phyloP scores from a whole-genome alignment of 2,329 filamentous ascomycete genomes.

The Cercospora sp. region DNA sequence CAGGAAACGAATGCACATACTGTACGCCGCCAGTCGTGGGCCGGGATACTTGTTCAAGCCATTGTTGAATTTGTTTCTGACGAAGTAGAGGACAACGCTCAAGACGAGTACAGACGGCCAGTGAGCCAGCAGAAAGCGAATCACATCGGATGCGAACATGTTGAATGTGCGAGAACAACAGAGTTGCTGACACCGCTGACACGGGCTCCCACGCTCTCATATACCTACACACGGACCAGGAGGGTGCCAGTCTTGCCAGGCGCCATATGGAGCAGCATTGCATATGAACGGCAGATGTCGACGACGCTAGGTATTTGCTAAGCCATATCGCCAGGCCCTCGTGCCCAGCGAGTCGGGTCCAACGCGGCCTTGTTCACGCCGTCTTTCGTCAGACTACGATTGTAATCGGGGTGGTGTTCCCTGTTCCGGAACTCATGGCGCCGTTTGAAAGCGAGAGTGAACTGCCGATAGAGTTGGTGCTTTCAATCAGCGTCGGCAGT shows the following conservation, averaged over 20 bases:
- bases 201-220: neutral
- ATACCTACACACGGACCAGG: neutral
- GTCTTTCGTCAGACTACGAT: neutral
- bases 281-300: conserved; percentile 1
- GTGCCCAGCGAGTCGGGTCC: neutral
- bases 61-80: conserved; percentile 51
- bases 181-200: neutral
- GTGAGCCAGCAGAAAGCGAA: conserved; percentile 38
- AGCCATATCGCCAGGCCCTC: neutral
- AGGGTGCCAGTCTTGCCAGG: neutral
- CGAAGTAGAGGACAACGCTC: conserved; percentile 38
- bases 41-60: conserved; percentile 73
- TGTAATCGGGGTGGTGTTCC: neutral
- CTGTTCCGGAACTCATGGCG: neutral
- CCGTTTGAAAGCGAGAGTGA: neutral
- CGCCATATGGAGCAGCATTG: neutral
- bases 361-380: neutral
- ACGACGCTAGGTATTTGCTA: too few relatives aligned
- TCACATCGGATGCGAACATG: conserved; percentile 37
- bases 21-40: conserved; percentile 65
- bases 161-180: conserved; percentile 17
- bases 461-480: neutral
- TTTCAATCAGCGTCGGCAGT: neutral
- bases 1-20: neutral
- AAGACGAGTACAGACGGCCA: conserved; percentile 44